Evolutionary conservation across 352 stramenopile species (phyloP).

Genomic region (Poterioochromonas sp.): DNA sequence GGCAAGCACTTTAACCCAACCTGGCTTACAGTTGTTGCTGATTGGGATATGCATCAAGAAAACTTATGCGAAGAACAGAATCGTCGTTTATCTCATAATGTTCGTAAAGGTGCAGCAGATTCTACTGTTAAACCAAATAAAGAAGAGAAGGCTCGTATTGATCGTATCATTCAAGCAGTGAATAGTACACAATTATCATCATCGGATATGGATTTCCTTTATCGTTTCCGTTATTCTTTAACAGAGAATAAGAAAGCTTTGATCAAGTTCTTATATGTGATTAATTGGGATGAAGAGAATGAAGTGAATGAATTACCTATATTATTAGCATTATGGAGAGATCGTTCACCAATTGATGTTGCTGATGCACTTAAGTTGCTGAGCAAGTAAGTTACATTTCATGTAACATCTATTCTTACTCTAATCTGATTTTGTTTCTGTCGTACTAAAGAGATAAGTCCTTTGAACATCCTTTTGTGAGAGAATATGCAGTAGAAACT

Average conservation of each 20-base stretch:
- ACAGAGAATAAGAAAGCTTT: slow-evolving; percentile 83
- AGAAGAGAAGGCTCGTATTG: slow-evolving; percentile 79
- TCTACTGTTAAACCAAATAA: slow-evolving; percentile 90
- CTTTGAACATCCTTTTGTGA: slow-evolving; percentile 54
- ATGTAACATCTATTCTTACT: slow-evolving; percentile 19
- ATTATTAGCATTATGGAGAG: background rate
- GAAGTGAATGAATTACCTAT: slow-evolving; percentile 68
- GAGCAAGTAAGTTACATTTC: slow-evolving; percentile 72
- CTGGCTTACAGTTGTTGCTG: background rate
- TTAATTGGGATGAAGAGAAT: slow-evolving; percentile 93
- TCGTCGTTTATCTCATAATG: slow-evolving; percentile 86
- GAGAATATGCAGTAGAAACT: slow-evolving; percentile 91
- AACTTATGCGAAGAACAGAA: slow-evolving; percentile 90
- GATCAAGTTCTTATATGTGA: slow-evolving; percentile 92
- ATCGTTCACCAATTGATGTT: slow-evolving; percentile 76
- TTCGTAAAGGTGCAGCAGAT: slow-evolving; percentile 78
- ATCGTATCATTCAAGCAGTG: slow-evolving; percentile 79
- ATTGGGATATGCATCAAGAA: slow-evolving; percentile 31
- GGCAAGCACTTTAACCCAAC: background rate
- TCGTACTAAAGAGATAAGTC: background rate
- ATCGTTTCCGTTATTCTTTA: slow-evolving; percentile 70
- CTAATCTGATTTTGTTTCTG: background rate
- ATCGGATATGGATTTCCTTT: slow-evolving; percentile 69
- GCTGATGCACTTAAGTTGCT: slow-evolving; percentile 94
- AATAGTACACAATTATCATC: slow-evolving; percentile 39